Evolutionary conservation across 1,284 basidiomycete species (phyloP), one percentile per base, ranked within the genome.

Genomic region (Ustilago crameri): DNA sequence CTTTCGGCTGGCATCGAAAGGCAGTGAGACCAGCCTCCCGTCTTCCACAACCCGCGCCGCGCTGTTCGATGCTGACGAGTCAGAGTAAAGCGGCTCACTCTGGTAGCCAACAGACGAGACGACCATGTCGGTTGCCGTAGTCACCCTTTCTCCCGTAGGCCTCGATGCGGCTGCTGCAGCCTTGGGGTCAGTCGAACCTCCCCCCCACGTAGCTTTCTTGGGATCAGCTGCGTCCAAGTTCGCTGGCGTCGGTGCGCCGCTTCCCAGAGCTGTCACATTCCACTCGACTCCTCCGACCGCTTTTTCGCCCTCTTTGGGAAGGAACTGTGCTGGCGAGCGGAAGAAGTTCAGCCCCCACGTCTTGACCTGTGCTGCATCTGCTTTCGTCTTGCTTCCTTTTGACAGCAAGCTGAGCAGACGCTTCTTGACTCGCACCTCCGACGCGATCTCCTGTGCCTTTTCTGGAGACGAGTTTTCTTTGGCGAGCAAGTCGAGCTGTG

Each of bases 21-120:
- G 73, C 2, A 75, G 49, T 3, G 46, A 35, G 7, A 57, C 38
- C 14, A 67, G 27, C 17, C 41, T 41, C 2, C 62, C 62, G 1
- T 61, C 34, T 8, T 55, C 30, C 2, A 66, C 48, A 9, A 52
- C 35, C 2, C 37, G 20, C 5, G 35, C 3, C 5, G 41, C 22
- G 1, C 26, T 5, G 2, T 54, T 20, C 3, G 51, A 26, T 1
- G 41, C 20, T 3, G 44, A 32, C 9, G 43, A 30, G 10, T 55
- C 1, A 18, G 60, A 44, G 48, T 32, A 51, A 2, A 87, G 78
- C 2, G 90, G 88, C 50, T 91, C 91, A 0, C 89, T 88, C 51
- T 88, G 88, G 84, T 97, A 96, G 14, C 95, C 95, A 7, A 98
- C 89, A 14, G 91, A 91, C 20, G 93, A 91, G 32, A 97, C 86